A percentile compares a stretch with the other conserved stretches of the same genome.
These are phyloP conservation scores for Pseudognaphalium luteoalbum DNA, from an alignment of 129 eudicot genomes.

Conservation along the genomic window DNA sequence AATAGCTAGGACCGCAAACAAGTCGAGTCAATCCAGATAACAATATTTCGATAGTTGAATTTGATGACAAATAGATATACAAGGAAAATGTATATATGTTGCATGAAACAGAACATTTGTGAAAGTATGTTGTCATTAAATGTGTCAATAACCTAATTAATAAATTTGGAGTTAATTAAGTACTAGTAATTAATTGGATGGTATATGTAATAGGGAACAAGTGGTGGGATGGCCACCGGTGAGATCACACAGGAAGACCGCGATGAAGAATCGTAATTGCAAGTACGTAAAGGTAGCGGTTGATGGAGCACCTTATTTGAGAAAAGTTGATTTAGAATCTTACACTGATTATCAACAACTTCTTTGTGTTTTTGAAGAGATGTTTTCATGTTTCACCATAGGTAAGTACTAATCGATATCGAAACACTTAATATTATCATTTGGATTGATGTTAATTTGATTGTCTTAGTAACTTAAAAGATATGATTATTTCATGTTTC, in stretches of 20 bases:
- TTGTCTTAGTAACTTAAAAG: neutral
- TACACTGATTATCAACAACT: constrained; percentile 54
- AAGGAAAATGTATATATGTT: neutral
- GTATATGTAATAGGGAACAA: constrained; percentile 46
- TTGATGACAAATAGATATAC: neutral
- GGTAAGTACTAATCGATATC: constrained; percentile 27
- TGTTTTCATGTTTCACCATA: constrained; percentile 53
- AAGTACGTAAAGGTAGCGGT: constrained; percentile 88
- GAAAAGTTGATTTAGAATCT: constrained; percentile 68
- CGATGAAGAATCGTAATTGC: constrained; percentile 32
- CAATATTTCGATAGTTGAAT: no score
- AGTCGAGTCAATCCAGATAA: no score
- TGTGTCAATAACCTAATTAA: no score
- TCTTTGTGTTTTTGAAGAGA: constrained; percentile 49
- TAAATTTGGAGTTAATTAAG: no score
- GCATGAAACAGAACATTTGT: no score
- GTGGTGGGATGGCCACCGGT: constrained; percentile 99
- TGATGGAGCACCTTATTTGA: constrained; percentile 82
- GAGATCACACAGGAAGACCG: constrained; percentile 64
- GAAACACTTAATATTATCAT: neutral
- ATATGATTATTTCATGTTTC: neutral
- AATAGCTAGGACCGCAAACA: no score
- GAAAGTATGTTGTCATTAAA: no score
- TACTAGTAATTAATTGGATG: no score
- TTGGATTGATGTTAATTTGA: neutral